Conservation (phyloP, 768 basidiomycete species). For the Chiua virens region DNA sequence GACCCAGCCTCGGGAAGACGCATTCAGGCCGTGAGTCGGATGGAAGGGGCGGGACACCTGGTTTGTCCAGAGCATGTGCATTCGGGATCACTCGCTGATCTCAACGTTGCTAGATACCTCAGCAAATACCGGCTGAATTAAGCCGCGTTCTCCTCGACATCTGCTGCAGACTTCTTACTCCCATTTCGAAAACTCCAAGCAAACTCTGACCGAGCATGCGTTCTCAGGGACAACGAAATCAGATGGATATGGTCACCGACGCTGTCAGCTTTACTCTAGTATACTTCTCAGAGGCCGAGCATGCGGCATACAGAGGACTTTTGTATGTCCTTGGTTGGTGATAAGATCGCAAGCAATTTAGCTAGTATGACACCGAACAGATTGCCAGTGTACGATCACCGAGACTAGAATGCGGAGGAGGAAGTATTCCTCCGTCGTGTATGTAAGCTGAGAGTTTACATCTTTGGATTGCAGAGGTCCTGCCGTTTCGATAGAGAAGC, state of each 20-base stretch:
- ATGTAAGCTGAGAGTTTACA: too few relatives aligned
- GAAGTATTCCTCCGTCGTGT: too few relatives aligned
- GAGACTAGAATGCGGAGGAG: too few relatives aligned
- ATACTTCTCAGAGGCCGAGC: too few relatives aligned
- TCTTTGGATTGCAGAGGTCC: too few relatives aligned
- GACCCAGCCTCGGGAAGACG: constrained; percentile 21
- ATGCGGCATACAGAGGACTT: not conserved
- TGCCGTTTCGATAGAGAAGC: too few relatives aligned
- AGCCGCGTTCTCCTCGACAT: constrained; percentile 26
- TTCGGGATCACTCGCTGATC: not conserved
- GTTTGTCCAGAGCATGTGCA: constrained; percentile 15
- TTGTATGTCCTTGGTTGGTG: not conserved
- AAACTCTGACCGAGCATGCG: constrained; percentile 15
- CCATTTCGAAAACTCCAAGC: not conserved
- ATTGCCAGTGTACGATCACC: too few relatives aligned
- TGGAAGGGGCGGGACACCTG: constrained; percentile 33
- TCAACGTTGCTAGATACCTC: constrained; percentile 22
- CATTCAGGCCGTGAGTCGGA: constrained; percentile 24
- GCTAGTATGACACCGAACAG: too few relatives aligned
- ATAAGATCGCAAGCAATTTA: too few relatives aligned
- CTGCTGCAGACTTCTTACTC: constrained; percentile 7
- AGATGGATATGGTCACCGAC: too few relatives aligned
- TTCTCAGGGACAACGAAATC: too few relatives aligned
- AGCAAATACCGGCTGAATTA: constrained; percentile 25
- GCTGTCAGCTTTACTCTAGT: too few relatives aligned